Conservation (phyloP, 331 rosid genomes). For the Rosa hybrid region DNA sequence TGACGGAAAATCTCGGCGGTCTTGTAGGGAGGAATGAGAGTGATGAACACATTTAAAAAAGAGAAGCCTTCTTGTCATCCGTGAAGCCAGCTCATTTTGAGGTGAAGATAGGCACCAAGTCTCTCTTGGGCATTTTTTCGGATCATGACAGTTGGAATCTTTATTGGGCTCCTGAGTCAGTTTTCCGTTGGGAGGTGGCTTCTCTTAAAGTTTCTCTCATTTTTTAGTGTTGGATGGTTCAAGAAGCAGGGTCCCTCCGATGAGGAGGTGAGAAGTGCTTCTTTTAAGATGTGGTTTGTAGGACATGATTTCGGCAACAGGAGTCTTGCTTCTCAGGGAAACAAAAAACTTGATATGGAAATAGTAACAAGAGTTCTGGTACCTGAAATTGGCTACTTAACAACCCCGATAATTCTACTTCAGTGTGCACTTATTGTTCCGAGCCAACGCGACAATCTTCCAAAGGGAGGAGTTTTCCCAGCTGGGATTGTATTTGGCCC, state of each 20-base stretch:
- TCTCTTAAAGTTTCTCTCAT: constrained; percentile 72
- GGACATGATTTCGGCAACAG: constrained; percentile 61
- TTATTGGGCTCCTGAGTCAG: constrained; percentile 60
- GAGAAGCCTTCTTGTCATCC: constrained; percentile 66
- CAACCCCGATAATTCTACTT: constrained; percentile 76
- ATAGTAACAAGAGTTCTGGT: constrained; percentile 75
- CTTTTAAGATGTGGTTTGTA: constrained; percentile 88
- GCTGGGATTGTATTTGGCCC: constrained; percentile 84
- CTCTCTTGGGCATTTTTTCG: constrained; percentile 49
- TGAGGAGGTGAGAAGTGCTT: constrained; percentile 68
- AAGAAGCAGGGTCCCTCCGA: constrained; percentile 76
- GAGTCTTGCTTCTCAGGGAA: constrained; percentile 39
- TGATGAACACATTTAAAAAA: constrained; percentile 41
- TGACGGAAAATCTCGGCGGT: constrained; percentile 66
- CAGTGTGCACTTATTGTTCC: constrained; percentile 80
- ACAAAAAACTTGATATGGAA: constrained; percentile 65
- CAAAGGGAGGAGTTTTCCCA: constrained; percentile 68
- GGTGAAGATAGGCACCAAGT: constrained; percentile 66
- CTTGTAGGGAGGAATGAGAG: constrained; percentile 68
- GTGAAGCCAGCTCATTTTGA: constrained; percentile 81
- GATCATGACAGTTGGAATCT: constrained; percentile 40
- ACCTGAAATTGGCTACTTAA: constrained; percentile 84
- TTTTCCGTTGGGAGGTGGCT: constrained; percentile 66
- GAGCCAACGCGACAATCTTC: constrained; percentile 55
- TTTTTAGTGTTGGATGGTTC: constrained; percentile 76